phyloP scores from a whole-genome alignment of 2,329 filamentous ascomycete genomes.

The Ophiostoma perfectum region DNA sequence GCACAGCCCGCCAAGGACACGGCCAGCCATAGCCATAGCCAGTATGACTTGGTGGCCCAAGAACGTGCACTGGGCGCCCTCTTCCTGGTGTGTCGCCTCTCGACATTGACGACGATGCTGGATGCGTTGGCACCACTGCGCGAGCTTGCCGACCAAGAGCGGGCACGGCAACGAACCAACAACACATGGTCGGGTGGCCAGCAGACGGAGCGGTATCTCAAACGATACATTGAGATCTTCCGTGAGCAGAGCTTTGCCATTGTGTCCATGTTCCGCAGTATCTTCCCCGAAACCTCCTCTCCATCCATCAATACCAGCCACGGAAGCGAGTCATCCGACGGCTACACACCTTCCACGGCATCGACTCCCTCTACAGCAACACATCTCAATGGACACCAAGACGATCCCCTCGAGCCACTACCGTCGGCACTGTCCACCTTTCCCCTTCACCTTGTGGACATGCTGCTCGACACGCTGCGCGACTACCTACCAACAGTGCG shows the following conservation, averaged over 20 bases:
- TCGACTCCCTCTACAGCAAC: slow-evolving; percentile 14
- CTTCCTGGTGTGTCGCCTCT: slow-evolving; percentile 80
- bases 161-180: slow-evolving; percentile 39
- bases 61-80: slow-evolving; percentile 73
- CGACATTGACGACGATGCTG: slow-evolving; percentile 72
- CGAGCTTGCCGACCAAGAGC: slow-evolving; percentile 86
- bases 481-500: slow-evolving; percentile 74
- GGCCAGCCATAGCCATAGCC: background rate
- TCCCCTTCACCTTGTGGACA: slow-evolving; percentile 72
- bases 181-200: slow-evolving; percentile 64
- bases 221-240: slow-evolving; percentile 95
- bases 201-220: slow-evolving; percentile 89
- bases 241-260: slow-evolving; percentile 96
- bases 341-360: slow-evolving; percentile 1
- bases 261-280: slow-evolving; percentile 86
- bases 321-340: background rate
- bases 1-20: background rate
- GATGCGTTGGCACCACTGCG: slow-evolving; percentile 78
- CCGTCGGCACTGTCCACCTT: slow-evolving; percentile 79
- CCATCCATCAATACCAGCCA: slow-evolving; percentile 16
- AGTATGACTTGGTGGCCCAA: slow-evolving; percentile 21
- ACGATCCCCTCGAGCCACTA: slow-evolving; percentile 46
- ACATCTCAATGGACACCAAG: background rate
- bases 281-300: slow-evolving; percentile 56
- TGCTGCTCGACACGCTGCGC: slow-evolving; percentile 71